Evolutionary conservation across 768 basidiomycete species (phyloP), one percentile per base, ranked within the genome.

Genomic region (Hygrocybe punicea): DNA sequence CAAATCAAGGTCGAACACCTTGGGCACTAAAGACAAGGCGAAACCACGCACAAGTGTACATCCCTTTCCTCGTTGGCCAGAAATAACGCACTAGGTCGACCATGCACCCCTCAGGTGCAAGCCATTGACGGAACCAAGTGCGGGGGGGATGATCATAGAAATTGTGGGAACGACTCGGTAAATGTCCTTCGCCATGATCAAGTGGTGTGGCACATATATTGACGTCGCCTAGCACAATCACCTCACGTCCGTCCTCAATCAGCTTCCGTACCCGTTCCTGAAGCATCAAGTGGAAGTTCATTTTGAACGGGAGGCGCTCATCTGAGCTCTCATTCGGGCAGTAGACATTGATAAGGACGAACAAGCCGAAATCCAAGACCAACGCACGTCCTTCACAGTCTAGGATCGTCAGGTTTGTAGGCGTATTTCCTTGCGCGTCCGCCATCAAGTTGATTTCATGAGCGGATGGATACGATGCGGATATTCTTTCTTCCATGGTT

Each of bases 291-390:
- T 97, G 91, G 69, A 87, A 98, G 60, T 92, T 87, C 81, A 91
- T 89, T 78, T 98, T 98, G 81, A 83, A 92, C 4, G 84, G 80
- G 36, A 91, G 81, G 17, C 97, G 85, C 56, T 86, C 83, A 53
- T 89, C 88, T 46, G 91, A 91, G 58, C 71, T 75, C 21, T 81
- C 78, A 73, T 95, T 95, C 0, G 97, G 97, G 64, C 94, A 98
- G 69, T 99, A 99, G 16, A 93, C 83, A 66, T 96, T 98, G 80
- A 99, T 89, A 45, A 99, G 82, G 25, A 99, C 92, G 69, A 98
- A 99, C 14, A 98, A 73, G 2, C 94, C 93, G 67, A 94, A 86
- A 74, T 98, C 97, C 35, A 96, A 67, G 9, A 91, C 80, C 7
- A 98, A 76, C 1, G 86, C 85, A 46, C 97, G 85, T 1, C 97